Evolutionary conservation across 2,329 filamentous ascomycete species (phyloP), one percentile per base, ranked within the genome.

Genomic region (Xylaria sp.): DNA sequence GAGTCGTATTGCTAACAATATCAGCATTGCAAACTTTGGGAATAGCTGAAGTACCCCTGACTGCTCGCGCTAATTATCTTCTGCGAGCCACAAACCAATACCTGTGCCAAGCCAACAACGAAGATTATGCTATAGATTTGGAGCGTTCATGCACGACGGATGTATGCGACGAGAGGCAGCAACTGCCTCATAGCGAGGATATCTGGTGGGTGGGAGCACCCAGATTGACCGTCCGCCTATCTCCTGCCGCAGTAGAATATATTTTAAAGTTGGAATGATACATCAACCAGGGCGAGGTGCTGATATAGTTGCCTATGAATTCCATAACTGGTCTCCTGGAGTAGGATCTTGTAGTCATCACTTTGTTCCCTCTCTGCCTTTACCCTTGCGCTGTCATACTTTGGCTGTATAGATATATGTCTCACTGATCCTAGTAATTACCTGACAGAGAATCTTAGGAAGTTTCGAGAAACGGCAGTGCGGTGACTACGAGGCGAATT

Each of bases 141-240:
- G 23, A 43, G 12, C 18, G 15, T 48, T 61, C 31, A 49, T 39
- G 48, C 41, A 41, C n/a, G 36, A n/a, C 57, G 12, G 15, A 28
- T 12, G 2, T 48, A 39, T 63, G 67, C 60, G 67, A 39, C 46
- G 43, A 48, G 56, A 46, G 39, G 41, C 23, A 36, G 55, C 31
- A 36, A n/a, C 31, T 67, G 9, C 23, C 36, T 60, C 13, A 49
- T 36, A 13, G 49, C 12, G 28, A 54, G 10, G 20, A 20, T 60
- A 33, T 6, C 28, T 33, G 43, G 31, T 39, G 15, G 39, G 36
- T 10, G n/a, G 10, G 33, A 39, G 6, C 15, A 31, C 36, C 23
- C 48, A 49, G 13, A 15, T n/a, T 28, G 20, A 4, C 12, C 25
- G 3, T 41, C 20, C n/a, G 23, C 23, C n/a, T 36, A 23, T 43